Base-by-base conservation (phyloP, 305 asterid species). In the Nicotiana rustica region DNA sequence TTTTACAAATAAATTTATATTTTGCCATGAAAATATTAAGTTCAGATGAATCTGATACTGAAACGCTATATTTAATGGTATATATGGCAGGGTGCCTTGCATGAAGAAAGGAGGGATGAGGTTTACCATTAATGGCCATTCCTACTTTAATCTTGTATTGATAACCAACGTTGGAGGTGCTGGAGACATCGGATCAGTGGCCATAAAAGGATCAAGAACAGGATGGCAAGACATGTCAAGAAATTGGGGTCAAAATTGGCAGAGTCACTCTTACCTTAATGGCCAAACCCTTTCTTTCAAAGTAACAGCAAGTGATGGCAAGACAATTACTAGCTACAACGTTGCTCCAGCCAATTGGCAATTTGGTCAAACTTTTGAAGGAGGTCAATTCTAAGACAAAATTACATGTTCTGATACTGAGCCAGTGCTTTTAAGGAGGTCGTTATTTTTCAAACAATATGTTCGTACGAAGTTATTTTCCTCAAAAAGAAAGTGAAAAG, bases 91-190 rank as follows among this genome's bases (percentile, higher is more conserved):
- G 61, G 90, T 89, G 2, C 82, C 90, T 19, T 90, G 95, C 73
- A 57, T 19, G 86, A 92, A 82, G 89, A 92, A 85, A 79, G 91
- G 92, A 59, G 94, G 94, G 15, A 81, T 87, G 77, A 86, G 92
- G 85, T 88, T 92, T 79, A 89, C 90, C 3, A 88, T 90, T 36
- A 92, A 87, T 47, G 94, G 94, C 2, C 92, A 90, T 71, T 85
- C 91, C 1, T 90, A 86, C 82, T 92, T 87, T 85, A 92, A 89
- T 73, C 78, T 92, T 83, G 91, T 90, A 65, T 77, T 92, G 83
- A 77, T 90, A 61, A 92, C 92, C 25, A 92, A 90, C 44, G 95
- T 89, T 10, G 93, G 90, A 3, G 93, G 94, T 59, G 89, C 92
- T 2, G 94, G 93, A 60, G 94, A 90, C 65, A 84, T 89, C 31